Percentiles rank a stretch among this genome's conserved stretches.
Evolutionary conservation across 371 early-diverging fungal genomes (phyloP).

Genomic region (Batkoa obscura): DNA sequence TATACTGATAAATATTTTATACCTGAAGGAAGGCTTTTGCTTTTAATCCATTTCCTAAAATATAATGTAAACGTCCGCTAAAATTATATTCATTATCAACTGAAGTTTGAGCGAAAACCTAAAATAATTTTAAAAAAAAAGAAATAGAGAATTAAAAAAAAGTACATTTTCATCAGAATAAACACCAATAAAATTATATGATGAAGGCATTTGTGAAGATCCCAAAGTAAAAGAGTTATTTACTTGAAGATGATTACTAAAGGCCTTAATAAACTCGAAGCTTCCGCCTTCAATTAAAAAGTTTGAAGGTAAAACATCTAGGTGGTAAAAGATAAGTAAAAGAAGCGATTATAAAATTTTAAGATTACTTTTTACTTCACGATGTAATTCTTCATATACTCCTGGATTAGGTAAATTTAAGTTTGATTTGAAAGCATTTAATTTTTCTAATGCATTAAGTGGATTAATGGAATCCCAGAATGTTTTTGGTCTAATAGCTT

Average conservation of each 20-base stretch:
- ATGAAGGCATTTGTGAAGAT: slow-evolving; percentile 56
- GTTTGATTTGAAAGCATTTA: slow-evolving; percentile 34
- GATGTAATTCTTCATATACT: slow-evolving; percentile 60
- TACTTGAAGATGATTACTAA: slow-evolving; percentile 85
- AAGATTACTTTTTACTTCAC: slow-evolving; percentile 60
- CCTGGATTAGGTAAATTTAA: slow-evolving; percentile 75
- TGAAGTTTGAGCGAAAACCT: slow-evolving; percentile 69
- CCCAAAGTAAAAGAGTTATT: slow-evolving; percentile 83
- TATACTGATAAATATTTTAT: slow-evolving; percentile 1
- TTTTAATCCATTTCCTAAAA: slow-evolving; percentile 30
- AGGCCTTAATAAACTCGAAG: slow-evolving; percentile 74
- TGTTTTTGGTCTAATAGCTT: background rate
- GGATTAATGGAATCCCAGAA: background rate
- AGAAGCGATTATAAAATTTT: background rate
- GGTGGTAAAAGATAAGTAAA: background rate
- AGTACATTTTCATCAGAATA: slow-evolving; percentile 21
- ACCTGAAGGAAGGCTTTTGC: slow-evolving; percentile 70
- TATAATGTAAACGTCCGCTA: slow-evolving; percentile 47
- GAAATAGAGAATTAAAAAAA: background rate
- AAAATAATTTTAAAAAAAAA: background rate
- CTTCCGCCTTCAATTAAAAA: slow-evolving; percentile 87
- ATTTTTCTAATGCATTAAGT: slow-evolving; percentile 10
- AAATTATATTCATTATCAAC: slow-evolving; percentile 76
- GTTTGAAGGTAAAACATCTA: slow-evolving; percentile 58
- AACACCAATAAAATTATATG: slow-evolving; percentile 59